Conservation (phyloP, 768 basidiomycete genomes). For the Suillus hirtellus region DNA sequence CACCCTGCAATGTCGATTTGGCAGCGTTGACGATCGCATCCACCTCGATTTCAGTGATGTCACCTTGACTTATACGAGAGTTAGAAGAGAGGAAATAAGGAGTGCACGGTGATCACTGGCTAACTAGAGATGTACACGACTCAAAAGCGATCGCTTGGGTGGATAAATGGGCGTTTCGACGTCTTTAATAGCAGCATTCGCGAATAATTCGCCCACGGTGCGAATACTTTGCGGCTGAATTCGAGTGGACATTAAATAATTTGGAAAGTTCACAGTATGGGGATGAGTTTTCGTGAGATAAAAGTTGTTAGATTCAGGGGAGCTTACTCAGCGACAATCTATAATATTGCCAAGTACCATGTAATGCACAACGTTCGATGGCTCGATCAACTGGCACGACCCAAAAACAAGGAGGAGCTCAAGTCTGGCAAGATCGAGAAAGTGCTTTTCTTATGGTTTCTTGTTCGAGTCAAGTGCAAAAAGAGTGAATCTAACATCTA, state of each 20-base stretch:
- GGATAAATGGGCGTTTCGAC: conserved; percentile 38
- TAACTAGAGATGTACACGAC: conserved; percentile 69
- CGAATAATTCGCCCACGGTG: conserved; percentile 58
- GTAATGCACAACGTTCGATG: too few relatives aligned
- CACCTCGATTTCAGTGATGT: conserved; percentile 71
- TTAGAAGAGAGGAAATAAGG: not conserved
- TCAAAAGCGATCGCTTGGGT: conserved; percentile 41
- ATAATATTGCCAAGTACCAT: too few relatives aligned
- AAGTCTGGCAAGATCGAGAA: not conserved
- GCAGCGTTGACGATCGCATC: conserved; percentile 86
- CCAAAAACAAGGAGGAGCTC: not conserved
- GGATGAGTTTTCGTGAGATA: not conserved
- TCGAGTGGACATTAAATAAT: conserved; percentile 17
- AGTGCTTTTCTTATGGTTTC: not conserved
- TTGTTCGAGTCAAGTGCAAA: not conserved
- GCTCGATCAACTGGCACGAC: not conserved
- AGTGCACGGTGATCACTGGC: conserved; percentile 26
- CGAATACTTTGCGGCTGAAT: conserved; percentile 47
- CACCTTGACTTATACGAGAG: conserved; percentile 56
- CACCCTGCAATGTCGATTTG: conserved; percentile 70
- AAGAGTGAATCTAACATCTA: not conserved
- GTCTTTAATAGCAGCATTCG: conserved; percentile 38
- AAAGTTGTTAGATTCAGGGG: not conserved
- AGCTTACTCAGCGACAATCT: too few relatives aligned
- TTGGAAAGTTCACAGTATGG: not conserved